Conservation (phyloP, 1,284 basidiomycete genomes). For the Kalmanozyma brasiliensis region DNA sequence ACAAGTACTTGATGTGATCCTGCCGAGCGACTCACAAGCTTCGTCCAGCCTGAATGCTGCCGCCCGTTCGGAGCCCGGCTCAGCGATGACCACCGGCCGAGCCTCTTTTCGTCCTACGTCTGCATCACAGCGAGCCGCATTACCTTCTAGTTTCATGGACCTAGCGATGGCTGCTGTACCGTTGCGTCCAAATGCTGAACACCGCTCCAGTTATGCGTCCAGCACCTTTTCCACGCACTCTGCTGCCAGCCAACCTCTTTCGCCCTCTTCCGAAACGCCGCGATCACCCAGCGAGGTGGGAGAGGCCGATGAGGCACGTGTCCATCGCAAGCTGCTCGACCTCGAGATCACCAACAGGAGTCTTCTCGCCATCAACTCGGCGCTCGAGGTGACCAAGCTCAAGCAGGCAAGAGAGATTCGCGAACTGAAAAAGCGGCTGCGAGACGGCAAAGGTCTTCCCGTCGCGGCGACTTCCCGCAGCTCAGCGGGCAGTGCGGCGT, state of each 20-base stretch:
- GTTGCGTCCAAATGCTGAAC: conserved; percentile 7
- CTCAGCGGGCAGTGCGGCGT: conserved; percentile 4
- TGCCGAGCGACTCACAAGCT: conserved; percentile 8
- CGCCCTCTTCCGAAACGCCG: conserved; percentile 31
- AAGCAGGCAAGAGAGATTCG: conserved; percentile 69
- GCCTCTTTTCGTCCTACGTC: conserved; percentile 12
- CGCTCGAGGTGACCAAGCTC: conserved; percentile 68
- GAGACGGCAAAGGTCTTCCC: conserved; percentile 34
- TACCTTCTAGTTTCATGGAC: conserved; percentile 21
- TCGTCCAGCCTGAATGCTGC: conserved; percentile 2
- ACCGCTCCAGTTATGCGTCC: conserved; percentile 22
- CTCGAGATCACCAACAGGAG: conserved; percentile 70
- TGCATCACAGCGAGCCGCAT: conserved; percentile 13
- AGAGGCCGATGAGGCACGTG: conserved; percentile 57
- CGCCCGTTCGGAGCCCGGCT: conserved; percentile 9
- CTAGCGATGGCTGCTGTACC: conserved; percentile 4
- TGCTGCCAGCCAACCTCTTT: conserved; percentile 14
- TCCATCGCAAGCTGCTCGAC: conserved; percentile 68
- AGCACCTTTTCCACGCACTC: conserved; percentile 12
- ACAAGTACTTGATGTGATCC: conserved; percentile 6
- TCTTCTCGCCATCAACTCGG: conserved; percentile 69
- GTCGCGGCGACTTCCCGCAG: conserved; percentile 7
- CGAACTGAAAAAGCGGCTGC: conserved; percentile 54
- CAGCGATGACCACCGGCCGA: conserved; percentile 25
- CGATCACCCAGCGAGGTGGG: conserved; percentile 28